Conservation (phyloP, 768 basidiomycete genomes). For the Mycena leptocephala region DNA sequence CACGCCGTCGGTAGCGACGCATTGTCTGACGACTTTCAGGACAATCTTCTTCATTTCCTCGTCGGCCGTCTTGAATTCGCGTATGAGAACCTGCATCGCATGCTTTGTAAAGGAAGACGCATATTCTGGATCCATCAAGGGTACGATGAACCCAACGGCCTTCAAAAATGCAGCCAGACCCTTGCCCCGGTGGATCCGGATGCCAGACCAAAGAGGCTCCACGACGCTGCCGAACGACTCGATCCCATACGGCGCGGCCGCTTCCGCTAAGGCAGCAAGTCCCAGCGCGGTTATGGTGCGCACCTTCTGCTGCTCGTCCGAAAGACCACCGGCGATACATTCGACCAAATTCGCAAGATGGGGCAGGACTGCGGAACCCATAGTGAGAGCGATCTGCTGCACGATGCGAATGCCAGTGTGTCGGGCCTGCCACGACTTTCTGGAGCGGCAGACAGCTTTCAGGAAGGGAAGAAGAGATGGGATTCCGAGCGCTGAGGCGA, state of each 20-base stretch:
- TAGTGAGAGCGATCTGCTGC: slow-evolving; percentile 99
- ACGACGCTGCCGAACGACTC: slow-evolving; percentile 98
- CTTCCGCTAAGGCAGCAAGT: slow-evolving; percentile 95
- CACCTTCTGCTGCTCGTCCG: slow-evolving; percentile 97
- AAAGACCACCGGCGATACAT: slow-evolving; percentile 92
- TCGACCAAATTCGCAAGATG: slow-evolving; percentile 97
- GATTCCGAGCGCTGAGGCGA: slow-evolving; percentile 97
- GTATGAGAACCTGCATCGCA: slow-evolving; percentile 96
- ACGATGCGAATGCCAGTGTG: slow-evolving; percentile 99
- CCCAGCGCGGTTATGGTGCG: slow-evolving; percentile 94
- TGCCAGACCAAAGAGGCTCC: slow-evolving; percentile 94
- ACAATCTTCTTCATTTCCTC: slow-evolving; percentile 99
- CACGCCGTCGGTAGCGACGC: slow-evolving; percentile 98
- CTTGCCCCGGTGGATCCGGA: slow-evolving; percentile 94
- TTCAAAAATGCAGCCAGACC: slow-evolving; percentile 95
- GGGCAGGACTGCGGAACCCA: slow-evolving; percentile 98
- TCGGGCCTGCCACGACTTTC: slow-evolving; percentile 99
- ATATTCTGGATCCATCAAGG: slow-evolving; percentile 99
- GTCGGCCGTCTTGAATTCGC: slow-evolving; percentile 98
- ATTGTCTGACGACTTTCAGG: slow-evolving; percentile 98
- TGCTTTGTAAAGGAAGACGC: slow-evolving; percentile 99
- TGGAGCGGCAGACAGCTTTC: slow-evolving; percentile 97
- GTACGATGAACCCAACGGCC: slow-evolving; percentile 99
- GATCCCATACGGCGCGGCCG: slow-evolving; percentile 98
- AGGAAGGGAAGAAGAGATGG: slow-evolving; percentile 97